phyloP scores from a whole-genome alignment of 2,329 filamentous ascomycete species.

The Karstenula rhodostoma region DNA sequence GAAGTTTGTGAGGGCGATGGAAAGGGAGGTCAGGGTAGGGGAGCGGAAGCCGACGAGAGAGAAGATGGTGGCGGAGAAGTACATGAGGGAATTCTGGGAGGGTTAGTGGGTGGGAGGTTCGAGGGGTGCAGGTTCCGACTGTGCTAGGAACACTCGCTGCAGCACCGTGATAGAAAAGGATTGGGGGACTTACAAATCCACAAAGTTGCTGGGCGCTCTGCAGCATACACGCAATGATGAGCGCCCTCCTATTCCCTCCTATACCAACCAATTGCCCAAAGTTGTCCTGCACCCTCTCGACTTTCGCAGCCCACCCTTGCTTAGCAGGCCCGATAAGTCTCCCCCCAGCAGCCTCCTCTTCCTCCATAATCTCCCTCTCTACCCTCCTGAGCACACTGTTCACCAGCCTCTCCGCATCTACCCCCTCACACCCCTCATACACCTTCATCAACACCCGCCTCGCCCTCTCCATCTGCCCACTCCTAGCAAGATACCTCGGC shows the following conservation, averaged over 20 bases:
- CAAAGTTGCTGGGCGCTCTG: slow-evolving; percentile 90
- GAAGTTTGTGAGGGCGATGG: slow-evolving; percentile 57
- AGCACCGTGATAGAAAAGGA: neutral
- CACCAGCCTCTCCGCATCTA: slow-evolving; percentile 57
- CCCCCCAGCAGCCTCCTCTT: slow-evolving; percentile 61
- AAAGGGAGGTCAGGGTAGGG: slow-evolving; percentile 55
- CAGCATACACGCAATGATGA: slow-evolving; percentile 85
- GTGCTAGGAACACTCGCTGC: too few relatives aligned
- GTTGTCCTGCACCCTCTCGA: slow-evolving; percentile 63
- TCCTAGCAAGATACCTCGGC: slow-evolving; percentile 83
- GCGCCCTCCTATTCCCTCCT: slow-evolving; percentile 71
- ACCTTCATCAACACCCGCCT: slow-evolving; percentile 70
- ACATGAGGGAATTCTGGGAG: slow-evolving; percentile 56
- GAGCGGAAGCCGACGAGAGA: slow-evolving; percentile 55
- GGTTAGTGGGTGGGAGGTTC: neutral
- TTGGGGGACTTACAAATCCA: slow-evolving; percentile 54
- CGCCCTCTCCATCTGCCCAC: slow-evolving; percentile 68
- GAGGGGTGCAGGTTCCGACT: neutral
- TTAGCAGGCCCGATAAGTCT: slow-evolving; percentile 43
- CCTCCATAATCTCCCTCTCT: slow-evolving; percentile 76
- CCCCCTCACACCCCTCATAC: slow-evolving; percentile 56
- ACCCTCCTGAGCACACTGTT: slow-evolving; percentile 73
- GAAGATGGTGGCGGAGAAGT: slow-evolving; percentile 59
- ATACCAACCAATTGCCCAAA: slow-evolving; percentile 56
- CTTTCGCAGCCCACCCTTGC: slow-evolving; percentile 39